Evolutionary conservation across 176 grass and related monocot species (phyloP).

Genomic region (Aegilops speltoides): DNA sequence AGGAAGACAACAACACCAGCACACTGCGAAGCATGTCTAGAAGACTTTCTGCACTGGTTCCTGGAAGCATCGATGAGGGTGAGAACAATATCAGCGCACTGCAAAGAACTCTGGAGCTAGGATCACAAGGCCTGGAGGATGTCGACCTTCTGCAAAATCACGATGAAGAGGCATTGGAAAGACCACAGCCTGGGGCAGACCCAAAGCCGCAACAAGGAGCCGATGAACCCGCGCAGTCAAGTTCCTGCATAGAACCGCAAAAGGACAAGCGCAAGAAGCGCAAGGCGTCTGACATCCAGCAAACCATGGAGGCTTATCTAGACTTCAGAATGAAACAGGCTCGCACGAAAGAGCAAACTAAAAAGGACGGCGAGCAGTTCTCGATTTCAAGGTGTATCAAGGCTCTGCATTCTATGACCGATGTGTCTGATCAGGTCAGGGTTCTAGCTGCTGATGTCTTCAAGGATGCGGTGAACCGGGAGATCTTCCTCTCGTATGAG

Average conservation of each 20-base stretch:
- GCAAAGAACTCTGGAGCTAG: conserved; percentile 15
- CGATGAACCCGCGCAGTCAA: conserved; percentile 42
- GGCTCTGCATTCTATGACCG: conserved; percentile 27
- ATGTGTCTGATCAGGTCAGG: conserved; percentile 48
- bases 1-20: conserved; percentile 26
- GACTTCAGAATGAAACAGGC: conserved; percentile 52
- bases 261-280: conserved; percentile 43
- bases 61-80: conserved; percentile 7
- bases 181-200: conserved; percentile 1
- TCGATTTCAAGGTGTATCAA: conserved; percentile 44
- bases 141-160: conserved; percentile 35
- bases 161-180: conserved; percentile 32
- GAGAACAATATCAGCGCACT: conserved; percentile 31
- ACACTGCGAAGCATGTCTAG: conserved; percentile 19
- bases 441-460: conserved; percentile 50
- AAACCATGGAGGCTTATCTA: conserved; percentile 43
- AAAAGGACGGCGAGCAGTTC: conserved; percentile 31
- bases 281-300: conserved; percentile 38
- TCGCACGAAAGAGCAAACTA: conserved; percentile 33
- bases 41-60: conserved; percentile 30
- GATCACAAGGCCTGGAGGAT: conserved; percentile 24
- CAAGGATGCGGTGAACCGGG: conserved; percentile 45
- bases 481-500: conserved; percentile 57
- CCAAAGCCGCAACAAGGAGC: conserved; percentile 6
- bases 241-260: conserved; percentile 43